These are phyloP conservation scores for Obba rivulosa DNA, from an alignment of 768 basidiomycete genomes.

Conservation along the genomic window DNA sequence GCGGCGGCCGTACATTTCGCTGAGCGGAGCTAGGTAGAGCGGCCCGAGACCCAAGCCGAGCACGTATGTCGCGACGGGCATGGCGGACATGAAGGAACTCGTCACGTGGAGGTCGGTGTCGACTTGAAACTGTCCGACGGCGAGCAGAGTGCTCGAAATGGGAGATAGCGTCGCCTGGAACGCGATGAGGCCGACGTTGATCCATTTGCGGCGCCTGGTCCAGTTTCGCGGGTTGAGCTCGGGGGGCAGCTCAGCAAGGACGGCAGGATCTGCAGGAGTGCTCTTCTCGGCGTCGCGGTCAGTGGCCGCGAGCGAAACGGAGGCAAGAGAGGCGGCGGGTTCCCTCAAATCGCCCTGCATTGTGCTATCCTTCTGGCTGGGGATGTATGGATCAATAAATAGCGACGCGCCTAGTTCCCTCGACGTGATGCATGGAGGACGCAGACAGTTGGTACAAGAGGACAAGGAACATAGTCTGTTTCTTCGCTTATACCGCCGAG, in stretches of 20 bases:
- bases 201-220: conserved; percentile 4
- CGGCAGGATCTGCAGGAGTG: not conserved
- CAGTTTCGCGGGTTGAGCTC: conserved; percentile 2
- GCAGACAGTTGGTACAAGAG: no score
- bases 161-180: conserved; percentile 6
- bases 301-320: no score
- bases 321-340: no score
- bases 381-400: no score
- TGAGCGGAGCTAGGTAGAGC: conserved; percentile 57
- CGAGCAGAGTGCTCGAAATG: conserved; percentile 5
- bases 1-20: conserved; percentile 67
- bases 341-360: no score
- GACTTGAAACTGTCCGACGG: conserved; percentile 1
- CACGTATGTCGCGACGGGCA: conserved; percentile 3
- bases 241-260: not conserved
- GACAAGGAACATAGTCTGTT: no score
- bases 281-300: not conserved
- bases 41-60: conserved; percentile 27
- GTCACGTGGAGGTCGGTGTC: conserved; percentile 1
- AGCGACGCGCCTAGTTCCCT: no score
- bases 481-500: no score
- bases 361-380: no score
- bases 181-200: conserved; percentile 3
- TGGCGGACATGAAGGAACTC: not conserved
- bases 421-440: no score